Percentiles rank a stretch among this genome's conserved stretches.
phyloP scores from a whole-genome alignment of 2,329 filamentous ascomycete species.

The Fusarium camptoceras region DNA sequence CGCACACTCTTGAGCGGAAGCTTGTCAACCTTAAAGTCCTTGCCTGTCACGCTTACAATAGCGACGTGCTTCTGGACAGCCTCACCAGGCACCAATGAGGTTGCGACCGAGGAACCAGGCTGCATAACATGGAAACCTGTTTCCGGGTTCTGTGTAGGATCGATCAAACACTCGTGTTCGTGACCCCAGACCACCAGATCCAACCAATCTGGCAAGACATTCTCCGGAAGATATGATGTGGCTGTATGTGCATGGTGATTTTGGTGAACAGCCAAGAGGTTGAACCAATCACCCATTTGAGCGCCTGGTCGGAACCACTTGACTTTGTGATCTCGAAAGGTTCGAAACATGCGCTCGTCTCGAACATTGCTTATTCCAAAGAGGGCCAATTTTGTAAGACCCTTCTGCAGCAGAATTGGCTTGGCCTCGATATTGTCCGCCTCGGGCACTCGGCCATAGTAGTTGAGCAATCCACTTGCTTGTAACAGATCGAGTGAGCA shows the following conservation, averaged over 20 bases:
- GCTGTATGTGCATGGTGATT: constrained; percentile 94
- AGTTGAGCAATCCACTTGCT: constrained; percentile 91
- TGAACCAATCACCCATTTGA: constrained; percentile 93
- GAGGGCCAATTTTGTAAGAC: constrained; percentile 88
- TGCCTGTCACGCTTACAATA: constrained; percentile 85
- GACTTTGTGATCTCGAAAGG: constrained; percentile 91
- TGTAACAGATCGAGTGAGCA: constrained; percentile 93
- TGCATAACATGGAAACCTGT: constrained; percentile 97
- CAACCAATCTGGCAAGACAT: constrained; percentile 89
- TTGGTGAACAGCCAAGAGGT: constrained; percentile 93
- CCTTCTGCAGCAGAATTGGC: constrained; percentile 93
- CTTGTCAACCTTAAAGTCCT: constrained; percentile 81
- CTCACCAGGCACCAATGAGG: constrained; percentile 89
- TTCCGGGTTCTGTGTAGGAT: constrained; percentile 84
- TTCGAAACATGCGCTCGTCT: constrained; percentile 93
- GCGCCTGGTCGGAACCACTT: constrained; percentile 89
- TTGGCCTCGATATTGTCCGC: constrained; percentile 96
- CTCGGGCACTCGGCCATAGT: constrained; percentile 92
- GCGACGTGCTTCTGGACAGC: constrained; percentile 92
- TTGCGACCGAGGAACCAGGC: constrained; percentile 94
- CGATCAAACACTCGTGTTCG: constrained; percentile 94
- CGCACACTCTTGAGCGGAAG: constrained; percentile 88
- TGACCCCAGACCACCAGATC: constrained; percentile 97
- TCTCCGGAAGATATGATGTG: constrained; percentile 94
- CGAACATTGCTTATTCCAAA: constrained; percentile 97